Base-by-base conservation (phyloP, 257 asterid genomes). In the Vinca minor region DNA sequence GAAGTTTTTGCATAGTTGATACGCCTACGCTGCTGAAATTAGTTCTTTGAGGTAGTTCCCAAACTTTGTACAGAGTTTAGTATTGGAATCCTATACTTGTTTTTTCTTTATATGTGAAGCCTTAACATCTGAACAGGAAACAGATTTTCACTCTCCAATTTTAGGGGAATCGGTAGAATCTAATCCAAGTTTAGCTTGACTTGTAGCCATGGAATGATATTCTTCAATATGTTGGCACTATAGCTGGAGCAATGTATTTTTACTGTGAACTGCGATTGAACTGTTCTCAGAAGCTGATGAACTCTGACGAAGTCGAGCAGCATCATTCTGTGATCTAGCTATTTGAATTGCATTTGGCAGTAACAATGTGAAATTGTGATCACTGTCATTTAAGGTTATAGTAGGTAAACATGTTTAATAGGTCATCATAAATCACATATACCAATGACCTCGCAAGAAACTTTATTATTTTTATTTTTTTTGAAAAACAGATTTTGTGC, bases 21-120 rank as follows among this genome's bases (percentile, higher is more conserved):
- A 35, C 20, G 39, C 35, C 31, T 21, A 35, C n/a, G 54, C 46
- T 32, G 68, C 25, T 12, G 46, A 52, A 62, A 35, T 63, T 53
- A 44, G 29, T 52, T 10, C n/a, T 32, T 50, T 23, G 20, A 20
- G 62, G 47, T 61, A 45, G 50, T n/a, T 14, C 14, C 63, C 4
- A 10, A 28, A 55, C 14, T 47, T 21, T 71, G 76, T 71, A 71
- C 49, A 71, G 62, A 63, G 34, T 29, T 38, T 62, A 62, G 55
- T 11, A 64, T 17, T 35, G 49, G 23, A 47, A 58, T 50, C 23
- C 53, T 42, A 21, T 28, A 56, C 60, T 20, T 35, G 48, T 58
- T 35, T 67, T 38, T 46, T 46, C 45, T 35, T 58, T 21, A 18
- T 13, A 20, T 47, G 34, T 20, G 35, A 8, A 58, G 60, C 26